phyloP scores from a whole-genome alignment of 2,329 filamentous ascomycete genomes.

The Trichophyton rubrum region DNA sequence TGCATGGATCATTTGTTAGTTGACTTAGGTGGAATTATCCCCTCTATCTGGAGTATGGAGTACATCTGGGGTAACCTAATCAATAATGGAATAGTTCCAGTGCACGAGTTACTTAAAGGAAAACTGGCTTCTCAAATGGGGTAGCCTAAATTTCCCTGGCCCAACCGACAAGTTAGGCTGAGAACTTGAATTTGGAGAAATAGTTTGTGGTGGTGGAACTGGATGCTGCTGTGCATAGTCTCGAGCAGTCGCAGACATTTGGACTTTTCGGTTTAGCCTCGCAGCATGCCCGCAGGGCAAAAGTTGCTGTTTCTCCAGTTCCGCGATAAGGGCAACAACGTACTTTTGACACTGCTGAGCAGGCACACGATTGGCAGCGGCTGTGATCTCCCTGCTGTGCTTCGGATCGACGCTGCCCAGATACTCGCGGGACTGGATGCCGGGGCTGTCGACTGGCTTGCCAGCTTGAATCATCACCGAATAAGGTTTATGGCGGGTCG shows the following conservation, averaged over 20 bases:
- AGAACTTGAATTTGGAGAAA: no score
- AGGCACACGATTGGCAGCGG: not conserved
- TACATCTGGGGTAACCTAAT: no score
- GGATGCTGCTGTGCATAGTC: not conserved
- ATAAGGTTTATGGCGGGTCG: not conserved
- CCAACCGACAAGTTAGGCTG: no score
- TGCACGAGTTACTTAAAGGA: no score
- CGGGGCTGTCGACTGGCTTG: not conserved
- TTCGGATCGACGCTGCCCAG: not conserved
- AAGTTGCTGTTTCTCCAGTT: not conserved
- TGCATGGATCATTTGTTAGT: no score
- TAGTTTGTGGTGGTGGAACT: not conserved
- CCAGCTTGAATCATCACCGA: not conserved
- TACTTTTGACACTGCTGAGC: not conserved
- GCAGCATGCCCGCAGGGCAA: not conserved
- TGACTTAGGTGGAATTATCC: no score
- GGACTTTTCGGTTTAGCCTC: not conserved
- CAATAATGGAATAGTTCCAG: no score
- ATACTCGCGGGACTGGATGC: not conserved
- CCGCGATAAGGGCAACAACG: not conserved
- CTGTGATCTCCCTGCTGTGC: not conserved
- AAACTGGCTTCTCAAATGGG: no score
- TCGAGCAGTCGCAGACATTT: not conserved
- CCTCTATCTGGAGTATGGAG: no score
- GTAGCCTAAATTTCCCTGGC: no score